These are phyloP conservation scores for Scleromitrula shiraiana DNA, from an alignment of 2,329 filamentous ascomycete genomes.

Conservation along the genomic window DNA sequence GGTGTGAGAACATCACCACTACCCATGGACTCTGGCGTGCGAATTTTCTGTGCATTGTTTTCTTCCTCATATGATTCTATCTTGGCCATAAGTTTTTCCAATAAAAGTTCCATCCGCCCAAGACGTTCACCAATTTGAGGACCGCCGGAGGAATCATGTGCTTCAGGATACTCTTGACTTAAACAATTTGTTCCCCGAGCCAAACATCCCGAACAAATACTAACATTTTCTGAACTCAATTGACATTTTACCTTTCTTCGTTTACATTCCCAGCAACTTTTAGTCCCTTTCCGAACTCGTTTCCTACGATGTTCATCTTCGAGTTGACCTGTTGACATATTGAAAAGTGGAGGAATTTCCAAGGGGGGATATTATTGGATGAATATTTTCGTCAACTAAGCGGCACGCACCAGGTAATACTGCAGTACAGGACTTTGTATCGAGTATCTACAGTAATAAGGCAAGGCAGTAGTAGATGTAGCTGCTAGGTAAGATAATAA, in stretches of 20 bases:
- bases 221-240: slow-evolving; percentile 33
- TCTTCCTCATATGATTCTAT: slow-evolving; percentile 25
- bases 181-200: slow-evolving; percentile 32
- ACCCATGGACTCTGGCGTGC: slow-evolving; percentile 24
- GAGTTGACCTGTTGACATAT: background rate
- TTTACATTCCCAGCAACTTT: slow-evolving; percentile 50
- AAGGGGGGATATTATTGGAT: no score
- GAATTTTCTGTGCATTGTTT: slow-evolving; percentile 21
- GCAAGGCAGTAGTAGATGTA: no score
- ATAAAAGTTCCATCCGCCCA: slow-evolving; percentile 24
- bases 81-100: slow-evolving; percentile 26
- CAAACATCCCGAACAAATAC: slow-evolving; percentile 39
- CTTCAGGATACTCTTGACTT: slow-evolving; percentile 29
- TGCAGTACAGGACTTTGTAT: no score
- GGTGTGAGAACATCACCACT: slow-evolving; percentile 23
- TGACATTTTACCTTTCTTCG: slow-evolving; percentile 45
- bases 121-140: slow-evolving; percentile 26
- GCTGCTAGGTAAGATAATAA: no score
- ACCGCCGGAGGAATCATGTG: slow-evolving; percentile 21
- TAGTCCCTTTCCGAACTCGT: slow-evolving; percentile 41
- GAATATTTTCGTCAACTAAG: no score
- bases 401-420: no score
- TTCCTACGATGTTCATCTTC: slow-evolving; percentile 24
- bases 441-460: no score
- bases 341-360: background rate